Percentiles rank a stretch among this genome's conserved stretches.
phyloP scores from a whole-genome alignment of 441 rosid species.

The Adansonia rubrostipa region DNA sequence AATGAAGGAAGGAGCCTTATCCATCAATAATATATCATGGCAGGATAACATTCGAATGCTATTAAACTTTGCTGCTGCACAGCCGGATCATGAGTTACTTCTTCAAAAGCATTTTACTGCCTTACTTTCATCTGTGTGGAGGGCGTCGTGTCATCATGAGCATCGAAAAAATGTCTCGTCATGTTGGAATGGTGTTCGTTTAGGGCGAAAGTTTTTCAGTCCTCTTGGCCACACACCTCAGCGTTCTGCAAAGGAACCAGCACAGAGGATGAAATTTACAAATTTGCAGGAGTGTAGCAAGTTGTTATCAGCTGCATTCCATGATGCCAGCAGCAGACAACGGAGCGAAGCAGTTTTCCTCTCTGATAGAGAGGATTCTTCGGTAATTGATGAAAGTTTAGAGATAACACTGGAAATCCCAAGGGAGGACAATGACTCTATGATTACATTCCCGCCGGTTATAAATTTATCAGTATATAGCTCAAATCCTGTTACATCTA shows the following conservation, averaged over 20 bases:
- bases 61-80: slow-evolving; percentile 71
- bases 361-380: slow-evolving; percentile 50
- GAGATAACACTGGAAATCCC: slow-evolving; percentile 79
- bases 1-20: slow-evolving; percentile 23
- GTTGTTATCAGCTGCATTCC: slow-evolving; percentile 72
- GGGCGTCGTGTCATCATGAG: slow-evolving; percentile 43
- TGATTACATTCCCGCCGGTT: slow-evolving; percentile 57
- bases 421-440: slow-evolving; percentile 49
- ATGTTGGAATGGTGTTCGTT: slow-evolving; percentile 54
- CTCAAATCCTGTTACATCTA: slow-evolving; percentile 40
- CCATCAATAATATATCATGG: slow-evolving; percentile 40
- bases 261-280: slow-evolving; percentile 58
- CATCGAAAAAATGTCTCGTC: slow-evolving; percentile 39
- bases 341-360: slow-evolving; percentile 43
- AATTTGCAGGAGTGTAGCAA: slow-evolving; percentile 56
- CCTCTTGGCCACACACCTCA: slow-evolving; percentile 43
- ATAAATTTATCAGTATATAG: slow-evolving; percentile 61
- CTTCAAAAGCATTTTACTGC: slow-evolving; percentile 93
- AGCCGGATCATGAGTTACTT: slow-evolving; percentile 85
- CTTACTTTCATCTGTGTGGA: slow-evolving; percentile 85
- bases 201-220: slow-evolving; percentile 54
- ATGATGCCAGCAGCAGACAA: slow-evolving; percentile 51
- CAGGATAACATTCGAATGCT: slow-evolving; percentile 86
- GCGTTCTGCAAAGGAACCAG: slow-evolving; percentile 49
- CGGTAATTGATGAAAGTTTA: slow-evolving; percentile 48